These are phyloP conservation scores for Paraconiothyrium brasiliense DNA, from an alignment of 2,329 filamentous ascomycete species.

Conservation along the genomic window DNA sequence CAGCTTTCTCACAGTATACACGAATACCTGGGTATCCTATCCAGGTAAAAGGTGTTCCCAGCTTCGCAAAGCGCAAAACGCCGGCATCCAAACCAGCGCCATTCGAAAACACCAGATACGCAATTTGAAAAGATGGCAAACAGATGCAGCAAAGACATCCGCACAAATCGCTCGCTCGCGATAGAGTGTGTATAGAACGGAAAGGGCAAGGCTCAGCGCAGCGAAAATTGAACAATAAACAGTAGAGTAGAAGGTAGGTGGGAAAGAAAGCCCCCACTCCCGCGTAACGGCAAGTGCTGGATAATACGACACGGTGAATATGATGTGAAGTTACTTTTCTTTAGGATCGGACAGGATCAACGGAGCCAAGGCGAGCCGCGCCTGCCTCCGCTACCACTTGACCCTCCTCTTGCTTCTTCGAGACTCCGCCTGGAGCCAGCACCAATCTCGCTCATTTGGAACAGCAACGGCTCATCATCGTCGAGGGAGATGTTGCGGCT, in stretches of 20 bases:
- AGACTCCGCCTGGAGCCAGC: constrained; percentile 47
- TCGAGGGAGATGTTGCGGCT: constrained; percentile 54
- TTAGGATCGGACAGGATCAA: constrained; percentile 12
- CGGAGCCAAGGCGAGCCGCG: constrained; percentile 40
- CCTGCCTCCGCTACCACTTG: constrained; percentile 37
- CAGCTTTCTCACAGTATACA: constrained; percentile 9
- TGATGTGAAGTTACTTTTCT: neutral
- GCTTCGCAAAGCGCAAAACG: constrained; percentile 6
- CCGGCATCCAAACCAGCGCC: neutral
- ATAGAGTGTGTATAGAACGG: neutral
- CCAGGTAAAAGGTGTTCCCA: neutral
- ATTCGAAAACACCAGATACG: constrained; percentile 7
- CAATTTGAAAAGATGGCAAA: constrained; percentile 10
- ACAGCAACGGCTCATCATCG: constrained; percentile 75
- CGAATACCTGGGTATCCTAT: neutral
- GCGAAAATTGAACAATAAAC: constrained; percentile 2
- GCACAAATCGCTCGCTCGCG: neutral
- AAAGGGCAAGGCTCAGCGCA: neutral
- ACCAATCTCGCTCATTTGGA: constrained; percentile 77
- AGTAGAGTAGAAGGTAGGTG: neutral
- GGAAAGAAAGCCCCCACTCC: neutral
- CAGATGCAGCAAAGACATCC: neutral
- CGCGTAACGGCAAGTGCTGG: constrained; percentile 6
- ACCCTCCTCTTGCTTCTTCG: constrained; percentile 47
- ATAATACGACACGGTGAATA: neutral